phyloP scores from a whole-genome alignment of 129 eudicot species.

The Mikania micrantha region DNA sequence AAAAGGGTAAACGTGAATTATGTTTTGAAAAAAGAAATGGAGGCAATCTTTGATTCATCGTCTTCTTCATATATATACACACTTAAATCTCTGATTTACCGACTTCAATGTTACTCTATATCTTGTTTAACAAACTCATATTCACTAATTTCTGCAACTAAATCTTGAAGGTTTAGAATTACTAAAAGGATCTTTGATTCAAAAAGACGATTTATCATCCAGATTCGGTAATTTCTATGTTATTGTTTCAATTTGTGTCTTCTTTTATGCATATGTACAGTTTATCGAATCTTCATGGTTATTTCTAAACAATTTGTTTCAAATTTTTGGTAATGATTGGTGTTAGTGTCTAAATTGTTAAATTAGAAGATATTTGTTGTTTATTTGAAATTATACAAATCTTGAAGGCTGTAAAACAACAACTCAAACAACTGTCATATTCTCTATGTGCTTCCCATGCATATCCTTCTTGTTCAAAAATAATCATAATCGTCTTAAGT shows the following conservation, averaged over 20 bases:
- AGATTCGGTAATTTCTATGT: constrained; percentile 3
- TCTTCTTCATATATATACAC: neutral
- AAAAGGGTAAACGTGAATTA: neutral
- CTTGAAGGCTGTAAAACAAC: neutral
- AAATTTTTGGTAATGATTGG: constrained; percentile 7
- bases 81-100: neutral
- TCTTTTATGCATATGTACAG: neutral
- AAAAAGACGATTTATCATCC: neutral
- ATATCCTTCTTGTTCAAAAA: too few relatives aligned
- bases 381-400: neutral
- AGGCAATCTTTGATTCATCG: constrained; percentile 34
- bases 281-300: constrained; percentile 9
- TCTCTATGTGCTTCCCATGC: too few relatives aligned
- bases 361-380: neutral
- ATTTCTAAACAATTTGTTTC: neutral
- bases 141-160: neutral
- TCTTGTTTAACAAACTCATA: neutral
- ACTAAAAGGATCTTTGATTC: neutral
- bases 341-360: constrained; percentile 1
- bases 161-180: constrained; percentile 9
- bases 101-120: neutral
- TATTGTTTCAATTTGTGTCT: neutral
- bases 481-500: too few relatives aligned
- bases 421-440: too few relatives aligned
- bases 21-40: neutral